Evolutionary conservation across 371 early-diverging fungal genomes (phyloP), one percentile per base, ranked within the genome.

Genomic region (Phascolomyces articulosus): DNA sequence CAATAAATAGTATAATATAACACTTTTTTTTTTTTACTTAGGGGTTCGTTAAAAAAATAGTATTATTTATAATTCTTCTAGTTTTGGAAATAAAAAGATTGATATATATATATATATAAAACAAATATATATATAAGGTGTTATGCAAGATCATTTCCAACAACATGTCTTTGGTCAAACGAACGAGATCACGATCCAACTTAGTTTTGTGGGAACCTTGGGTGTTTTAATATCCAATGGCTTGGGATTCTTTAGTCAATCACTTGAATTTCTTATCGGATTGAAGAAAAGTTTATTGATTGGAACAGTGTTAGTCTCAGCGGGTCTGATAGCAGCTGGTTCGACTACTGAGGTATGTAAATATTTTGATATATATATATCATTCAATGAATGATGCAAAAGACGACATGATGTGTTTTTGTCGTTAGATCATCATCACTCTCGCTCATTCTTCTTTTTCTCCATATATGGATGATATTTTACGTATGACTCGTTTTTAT

Each of bases 111-210:
- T n/a, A n/a, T n/a, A n/a, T n/a, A n/a, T n/a, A n/a, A n/a, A n/a
- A n/a, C 44, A 44, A 44, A 44, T n/a, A 13, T 16, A 13, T 13
- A 44, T n/a, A 44, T 4, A 40, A 64, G 64, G 64, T n/a, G 64
- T 64, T 21, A 64, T 64, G 64, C 64, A 64, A 55, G 57, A 64
- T 58, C 55, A 44, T 26, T 64, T 56, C 31, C 49, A 64, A 28
- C 58, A 58, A 23, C 34, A 64, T 56, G 47, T 64, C 23, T 64
- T 64, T 47, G 55, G 55, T 6, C 34, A 29, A 11, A 41, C 20
- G 6, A 26, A 54, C 26, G 28, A 23, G 7, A 44, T 34, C 44
- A 57, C 48, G 3, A 28, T 64, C 3, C 29, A 56, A 34, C 57
- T 64, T 27, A 57, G 58, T 40, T 64, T 57, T 49, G 58, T 64